phyloP scores from a whole-genome alignment of 2,329 filamentous ascomycete species.

The Cadophora sp. region DNA sequence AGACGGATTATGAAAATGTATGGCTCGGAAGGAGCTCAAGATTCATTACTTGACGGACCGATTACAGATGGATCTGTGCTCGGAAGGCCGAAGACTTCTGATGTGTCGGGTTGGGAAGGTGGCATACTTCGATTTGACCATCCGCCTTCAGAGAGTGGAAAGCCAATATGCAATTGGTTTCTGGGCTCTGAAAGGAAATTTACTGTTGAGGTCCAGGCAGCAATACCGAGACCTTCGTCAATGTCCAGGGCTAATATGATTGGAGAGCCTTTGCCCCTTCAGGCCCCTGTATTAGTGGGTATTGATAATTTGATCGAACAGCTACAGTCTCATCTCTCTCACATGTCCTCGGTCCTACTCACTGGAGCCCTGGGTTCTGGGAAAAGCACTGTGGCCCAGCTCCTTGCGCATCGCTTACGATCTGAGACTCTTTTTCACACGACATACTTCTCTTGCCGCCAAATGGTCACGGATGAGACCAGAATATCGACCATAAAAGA shows the following conservation, averaged over 20 bases:
- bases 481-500: conserved; percentile 91
- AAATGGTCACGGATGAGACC: conserved; percentile 88
- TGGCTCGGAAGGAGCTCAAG: conserved; percentile 57
- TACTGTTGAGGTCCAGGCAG: conserved; percentile 76
- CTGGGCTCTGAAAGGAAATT: conserved; percentile 78
- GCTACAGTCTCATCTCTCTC: conserved; percentile 76
- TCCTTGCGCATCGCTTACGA: conserved; percentile 76
- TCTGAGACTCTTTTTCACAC: conserved; percentile 79
- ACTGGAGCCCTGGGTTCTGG: conserved; percentile 90
- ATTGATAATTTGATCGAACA: conserved; percentile 80
- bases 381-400: conserved; percentile 81
- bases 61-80: conserved; percentile 89
- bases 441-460: conserved; percentile 85
- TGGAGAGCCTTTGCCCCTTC: conserved; percentile 61
- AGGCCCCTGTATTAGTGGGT: conserved; percentile 73
- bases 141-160: conserved; percentile 52
- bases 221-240: conserved; percentile 71
- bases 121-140: conserved; percentile 83
- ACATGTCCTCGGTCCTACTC: conserved; percentile 87
- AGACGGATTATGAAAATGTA: conserved; percentile 78
- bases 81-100: conserved; percentile 60
- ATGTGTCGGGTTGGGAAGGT: conserved; percentile 75
- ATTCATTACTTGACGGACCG: conserved; percentile 79
- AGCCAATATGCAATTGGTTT: conserved; percentile 70
- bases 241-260: conserved; percentile 51